A percentile compares a stretch with the other conserved stretches of the same genome.
phyloP scores from a whole-genome alignment of 768 basidiomycete genomes.

The Lactifluus subvellereus region DNA sequence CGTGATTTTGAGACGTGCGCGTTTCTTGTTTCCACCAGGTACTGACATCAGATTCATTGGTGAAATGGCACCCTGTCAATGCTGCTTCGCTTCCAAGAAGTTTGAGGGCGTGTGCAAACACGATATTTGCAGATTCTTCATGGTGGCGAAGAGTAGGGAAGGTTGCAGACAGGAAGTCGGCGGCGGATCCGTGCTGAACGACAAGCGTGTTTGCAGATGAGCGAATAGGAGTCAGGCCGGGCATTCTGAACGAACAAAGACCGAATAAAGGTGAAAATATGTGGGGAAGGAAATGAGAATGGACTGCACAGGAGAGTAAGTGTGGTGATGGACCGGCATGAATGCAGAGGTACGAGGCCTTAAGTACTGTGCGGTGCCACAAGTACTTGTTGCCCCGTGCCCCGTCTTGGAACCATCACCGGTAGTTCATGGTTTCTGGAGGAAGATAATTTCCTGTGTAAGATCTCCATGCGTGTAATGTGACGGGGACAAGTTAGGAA shows the following conservation, averaged over 20 bases:
- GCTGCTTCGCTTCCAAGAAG: constrained; percentile 36
- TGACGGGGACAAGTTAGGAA: constrained; percentile 4
- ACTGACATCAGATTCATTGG: constrained; percentile 32
- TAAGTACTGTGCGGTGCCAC: constrained; percentile 15
- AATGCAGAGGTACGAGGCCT: neutral
- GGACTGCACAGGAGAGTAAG: neutral
- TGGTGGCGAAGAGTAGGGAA: constrained; percentile 39
- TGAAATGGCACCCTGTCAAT: constrained; percentile 35
- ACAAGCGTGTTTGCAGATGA: constrained; percentile 28
- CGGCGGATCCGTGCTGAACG: constrained; percentile 37
- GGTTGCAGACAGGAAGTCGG: constrained; percentile 37
- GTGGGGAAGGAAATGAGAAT: neutral
- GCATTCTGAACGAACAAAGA: constrained; percentile 26
- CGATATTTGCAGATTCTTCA: constrained; percentile 47
- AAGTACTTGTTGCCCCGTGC: neutral
- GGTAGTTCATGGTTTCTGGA: neutral
- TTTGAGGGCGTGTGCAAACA: constrained; percentile 47
- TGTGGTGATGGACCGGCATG: neutral
- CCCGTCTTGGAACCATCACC: constrained; percentile 8
- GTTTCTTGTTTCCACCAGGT: constrained; percentile 27
- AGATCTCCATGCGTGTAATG: constrained; percentile 17
- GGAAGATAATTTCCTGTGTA: constrained; percentile 16
- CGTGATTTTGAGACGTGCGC: constrained; percentile 25
- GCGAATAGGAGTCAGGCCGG: constrained; percentile 30
- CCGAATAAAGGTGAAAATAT: neutral